Percentiles rank a stretch among this genome's conserved stretches.
These are phyloP conservation scores for Raffaelea albimanens DNA, from an alignment of 2,329 filamentous ascomycete genomes.

Conservation along the genomic window DNA sequence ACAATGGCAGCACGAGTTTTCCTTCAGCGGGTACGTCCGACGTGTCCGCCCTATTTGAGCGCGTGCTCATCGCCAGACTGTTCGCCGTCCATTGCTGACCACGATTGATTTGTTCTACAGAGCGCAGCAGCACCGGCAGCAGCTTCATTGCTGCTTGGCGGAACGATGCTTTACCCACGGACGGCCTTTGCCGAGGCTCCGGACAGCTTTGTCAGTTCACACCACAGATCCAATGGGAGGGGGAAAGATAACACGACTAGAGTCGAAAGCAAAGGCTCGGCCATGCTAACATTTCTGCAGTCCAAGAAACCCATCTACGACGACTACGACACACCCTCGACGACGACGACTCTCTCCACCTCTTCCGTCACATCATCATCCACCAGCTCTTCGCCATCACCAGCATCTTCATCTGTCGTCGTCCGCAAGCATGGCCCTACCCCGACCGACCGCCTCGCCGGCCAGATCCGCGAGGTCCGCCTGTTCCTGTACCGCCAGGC, in stretches of 20 bases:
- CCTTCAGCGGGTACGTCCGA: conserved; percentile 40
- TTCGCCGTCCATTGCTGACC: background rate
- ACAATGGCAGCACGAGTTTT: conserved; percentile 51
- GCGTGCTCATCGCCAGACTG: too few species aligned
- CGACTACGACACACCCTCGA: conserved; percentile 38
- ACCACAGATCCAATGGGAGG: too few species aligned
- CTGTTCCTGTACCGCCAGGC: conserved; percentile 72
- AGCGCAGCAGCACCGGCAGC: conserved; percentile 44
- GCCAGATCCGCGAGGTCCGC: conserved; percentile 70
- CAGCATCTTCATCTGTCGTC: conserved; percentile 8
- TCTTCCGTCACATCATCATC: background rate
- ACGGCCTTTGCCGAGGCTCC: conserved; percentile 43
- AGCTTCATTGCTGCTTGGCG: conserved; percentile 39
- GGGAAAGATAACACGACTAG: too few species aligned
- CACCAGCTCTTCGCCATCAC: background rate
- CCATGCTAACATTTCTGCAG: conserved; percentile 18
- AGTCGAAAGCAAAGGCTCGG: background rate
- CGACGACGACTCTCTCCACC: conserved; percentile 6
- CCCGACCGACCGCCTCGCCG: conserved; percentile 81
- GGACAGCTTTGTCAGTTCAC: conserved; percentile 13
- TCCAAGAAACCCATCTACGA: conserved; percentile 74
- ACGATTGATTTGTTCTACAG: conserved; percentile 18
- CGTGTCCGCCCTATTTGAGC: background rate
- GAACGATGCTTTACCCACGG: conserved; percentile 36
- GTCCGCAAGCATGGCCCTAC: conserved; percentile 44